phyloP scores from a whole-genome alignment of 2,329 filamentous ascomycete genomes.

The Rutstroemia sp. region DNA sequence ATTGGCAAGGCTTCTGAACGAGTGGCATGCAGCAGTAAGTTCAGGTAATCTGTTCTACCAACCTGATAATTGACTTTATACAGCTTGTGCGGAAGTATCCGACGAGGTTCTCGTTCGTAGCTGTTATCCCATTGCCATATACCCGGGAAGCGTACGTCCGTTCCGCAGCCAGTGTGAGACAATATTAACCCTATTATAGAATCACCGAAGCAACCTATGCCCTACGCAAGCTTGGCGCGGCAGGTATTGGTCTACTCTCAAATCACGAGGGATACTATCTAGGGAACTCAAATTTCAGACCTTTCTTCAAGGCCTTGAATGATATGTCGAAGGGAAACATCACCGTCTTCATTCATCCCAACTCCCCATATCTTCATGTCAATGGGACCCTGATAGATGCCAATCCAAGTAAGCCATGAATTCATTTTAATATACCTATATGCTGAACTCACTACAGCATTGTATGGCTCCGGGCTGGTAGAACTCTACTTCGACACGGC shows the following conservation, averaged over 20 bases:
- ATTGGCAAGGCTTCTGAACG: neutral
- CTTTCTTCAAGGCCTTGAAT: neutral
- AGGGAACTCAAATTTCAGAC: neutral
- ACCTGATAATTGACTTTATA: neutral
- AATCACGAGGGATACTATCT: neutral
- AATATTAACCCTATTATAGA: neutral
- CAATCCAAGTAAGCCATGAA: neutral
- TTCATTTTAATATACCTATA: too few species aligned
- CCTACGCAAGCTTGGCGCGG: neutral
- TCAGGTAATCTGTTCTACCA: neutral
- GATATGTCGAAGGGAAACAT: neutral
- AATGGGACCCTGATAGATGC: neutral
- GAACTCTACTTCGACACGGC: slow-evolving; percentile 1
- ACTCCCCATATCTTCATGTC: neutral
- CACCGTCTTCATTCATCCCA: neutral
- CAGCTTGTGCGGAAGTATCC: neutral
- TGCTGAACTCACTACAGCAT: too few species aligned
- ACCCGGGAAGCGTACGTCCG: neutral
- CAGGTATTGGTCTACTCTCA: neutral
- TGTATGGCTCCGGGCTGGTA: neutral
- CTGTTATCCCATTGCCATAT: neutral
- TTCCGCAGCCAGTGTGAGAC: too few species aligned
- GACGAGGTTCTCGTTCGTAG: neutral
- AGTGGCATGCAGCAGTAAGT: neutral
- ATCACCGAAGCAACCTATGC: neutral